A percentile compares a stretch with the other conserved stretches of the same genome.
phyloP scores from a whole-genome alignment of 768 basidiomycete species.

The Myochromella boudieri region DNA sequence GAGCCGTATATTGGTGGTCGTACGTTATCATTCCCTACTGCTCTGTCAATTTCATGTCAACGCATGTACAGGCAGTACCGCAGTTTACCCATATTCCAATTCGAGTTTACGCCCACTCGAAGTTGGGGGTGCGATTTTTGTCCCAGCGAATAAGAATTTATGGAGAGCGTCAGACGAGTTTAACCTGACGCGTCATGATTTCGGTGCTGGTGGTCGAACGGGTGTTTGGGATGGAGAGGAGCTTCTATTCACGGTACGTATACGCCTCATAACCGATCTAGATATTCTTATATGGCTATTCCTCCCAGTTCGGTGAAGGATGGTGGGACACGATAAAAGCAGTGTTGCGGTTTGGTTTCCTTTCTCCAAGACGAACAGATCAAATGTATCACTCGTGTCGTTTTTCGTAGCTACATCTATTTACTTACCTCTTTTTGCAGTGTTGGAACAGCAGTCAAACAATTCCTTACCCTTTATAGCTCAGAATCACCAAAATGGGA shows the following conservation, averaged over 20 bases:
- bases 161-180: conserved; percentile 82
- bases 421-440: conserved; percentile 34
- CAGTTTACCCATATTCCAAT: conserved; percentile 72
- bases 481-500: conserved; percentile 58
- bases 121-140: conserved; percentile 88
- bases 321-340: conserved; percentile 79
- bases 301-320: conserved; percentile 41
- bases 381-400: conserved; percentile 40
- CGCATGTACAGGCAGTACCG: conserved; percentile 62
- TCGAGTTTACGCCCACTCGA: conserved; percentile 64
- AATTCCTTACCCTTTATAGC: conserved; percentile 57
- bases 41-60: background rate
- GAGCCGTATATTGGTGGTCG: conserved; percentile 79
- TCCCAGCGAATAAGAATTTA: conserved; percentile 65
- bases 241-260: conserved; percentile 62
- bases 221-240: conserved; percentile 85
- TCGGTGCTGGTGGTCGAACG: conserved; percentile 49
- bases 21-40: conserved; percentile 41
- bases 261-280: too few species aligned
- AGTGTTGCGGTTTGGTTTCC: conserved; percentile 75
- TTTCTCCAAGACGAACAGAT: conserved; percentile 57
- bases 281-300: too few species aligned
- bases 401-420: too few species aligned
- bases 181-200: conserved; percentile 57
- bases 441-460: conserved; percentile 52